Base-by-base conservation (phyloP, 2,329 filamentous ascomycete genomes). In the Paraphoma sp. region DNA sequence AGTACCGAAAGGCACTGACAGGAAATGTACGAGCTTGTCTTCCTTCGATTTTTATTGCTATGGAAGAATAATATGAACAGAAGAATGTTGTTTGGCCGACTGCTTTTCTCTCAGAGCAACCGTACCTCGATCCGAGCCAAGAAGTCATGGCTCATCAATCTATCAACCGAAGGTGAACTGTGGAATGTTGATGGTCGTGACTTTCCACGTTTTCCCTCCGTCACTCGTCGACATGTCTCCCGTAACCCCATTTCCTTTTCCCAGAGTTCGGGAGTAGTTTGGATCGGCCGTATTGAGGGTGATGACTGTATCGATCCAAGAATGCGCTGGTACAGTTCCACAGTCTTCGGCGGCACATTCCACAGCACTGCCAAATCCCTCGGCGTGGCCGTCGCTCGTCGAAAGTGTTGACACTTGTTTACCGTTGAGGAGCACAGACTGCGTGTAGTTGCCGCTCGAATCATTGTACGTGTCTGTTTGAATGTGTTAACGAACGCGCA, bases 301-400 rank as follows among this genome's bases (percentile, higher is more conserved):
- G 45, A 81, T 76, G 50, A 69, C 70, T 12, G 78, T 79, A 61
- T 81, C 60, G 53, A 74, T 73, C 74, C 78, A 81, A n/a, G 52
- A 55, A 57, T 81, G 79, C 28, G 76, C 74, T 28, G 69, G 67
- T 30, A 80, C 68, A 36, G 73, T 79, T 16, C 79, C 78, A 62
- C 79, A 80, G 54, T 79, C 70, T 5, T 68, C 59, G 38, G 66
- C 71, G 1, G 72, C 74, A 45, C 79, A 80, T 56, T 81, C 77
- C 54, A 81, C 76, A 0, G 79, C 73, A 40, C 75, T 78, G 2
- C 79, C 80, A 73, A 78, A 81, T 60, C 79, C 79, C 68, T 75
- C 62, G 3, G 79, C 79, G 7, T 78, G 63, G 23, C 75, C 79
- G 55, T 77, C 76, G 50, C 71, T 78, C 46, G 81, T 83, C 1